phyloP scores from a whole-genome alignment of 192 early-diverging fungal genomes.

The Entomortierella chlamydospora region DNA sequence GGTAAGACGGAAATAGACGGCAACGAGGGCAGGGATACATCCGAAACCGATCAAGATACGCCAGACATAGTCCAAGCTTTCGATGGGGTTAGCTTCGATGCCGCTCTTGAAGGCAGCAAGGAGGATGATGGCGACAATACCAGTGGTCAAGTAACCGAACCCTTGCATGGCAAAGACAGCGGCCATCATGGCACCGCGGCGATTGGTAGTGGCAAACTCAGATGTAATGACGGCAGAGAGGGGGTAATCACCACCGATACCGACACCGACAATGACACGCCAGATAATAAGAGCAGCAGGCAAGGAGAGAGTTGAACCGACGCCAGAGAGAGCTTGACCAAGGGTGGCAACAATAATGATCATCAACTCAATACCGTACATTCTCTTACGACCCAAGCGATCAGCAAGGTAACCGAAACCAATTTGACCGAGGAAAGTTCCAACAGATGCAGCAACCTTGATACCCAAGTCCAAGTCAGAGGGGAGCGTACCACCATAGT shows the following conservation, averaged over 20 bases:
- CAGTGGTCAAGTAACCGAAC: slow-evolving; percentile 86
- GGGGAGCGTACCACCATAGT: slow-evolving; percentile 67
- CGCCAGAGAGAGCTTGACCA: slow-evolving; percentile 81
- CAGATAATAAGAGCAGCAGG: slow-evolving; percentile 80
- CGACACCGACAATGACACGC: slow-evolving; percentile 92
- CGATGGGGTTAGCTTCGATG: slow-evolving; percentile 72
- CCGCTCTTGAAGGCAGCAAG: slow-evolving; percentile 76
- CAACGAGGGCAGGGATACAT: slow-evolving; percentile 81
- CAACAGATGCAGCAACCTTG: slow-evolving; percentile 89
- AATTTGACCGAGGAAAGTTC: slow-evolving; percentile 92
- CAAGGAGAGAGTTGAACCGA: slow-evolving; percentile 72
- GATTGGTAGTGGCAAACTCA: slow-evolving; percentile 88
- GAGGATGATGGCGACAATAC: slow-evolving; percentile 79
- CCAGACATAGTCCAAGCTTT: slow-evolving; percentile 90
- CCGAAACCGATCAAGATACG: slow-evolving; percentile 89
- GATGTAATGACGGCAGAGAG: slow-evolving; percentile 93
- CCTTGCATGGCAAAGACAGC: slow-evolving; percentile 96
- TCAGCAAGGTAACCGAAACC: slow-evolving; percentile 81
- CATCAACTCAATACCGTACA: slow-evolving; percentile 92
- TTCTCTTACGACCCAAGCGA: slow-evolving; percentile 87
- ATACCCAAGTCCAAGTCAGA: slow-evolving; percentile 80
- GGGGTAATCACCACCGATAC: slow-evolving; percentile 97
- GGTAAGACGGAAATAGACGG: slow-evolving; percentile 92
- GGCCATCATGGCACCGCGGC: slow-evolving; percentile 91
- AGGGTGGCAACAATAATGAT: slow-evolving; percentile 92